Percentiles rank a stretch among this genome's conserved stretches.
Conservation (phyloP, 139 green algal species). For the Diplosphaera chodatii region DNA sequence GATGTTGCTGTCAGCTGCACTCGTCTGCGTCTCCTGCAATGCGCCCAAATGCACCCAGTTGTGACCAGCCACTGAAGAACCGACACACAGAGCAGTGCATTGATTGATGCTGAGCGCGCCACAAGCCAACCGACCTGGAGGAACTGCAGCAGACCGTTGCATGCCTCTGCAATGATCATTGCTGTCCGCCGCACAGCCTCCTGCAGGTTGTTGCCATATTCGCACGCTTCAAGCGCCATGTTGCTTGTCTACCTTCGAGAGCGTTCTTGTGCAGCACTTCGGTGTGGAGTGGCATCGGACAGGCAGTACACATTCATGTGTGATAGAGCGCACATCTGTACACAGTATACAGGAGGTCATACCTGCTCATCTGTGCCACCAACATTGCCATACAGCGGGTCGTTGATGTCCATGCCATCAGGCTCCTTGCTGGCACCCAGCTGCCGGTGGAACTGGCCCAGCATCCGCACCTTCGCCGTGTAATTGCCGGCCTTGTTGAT, state of each 20-base stretch:
- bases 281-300: too few species aligned
- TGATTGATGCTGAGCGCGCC: too few species aligned
- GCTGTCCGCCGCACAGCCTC: conserved; percentile 18
- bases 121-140: too few species aligned
- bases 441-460: conserved; percentile 58
- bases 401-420: conserved; percentile 65
- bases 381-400: conserved; percentile 78
- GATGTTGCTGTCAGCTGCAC: not conserved
- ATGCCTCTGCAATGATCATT: conserved; percentile 16
- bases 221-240: too few species aligned
- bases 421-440: conserved; percentile 2
- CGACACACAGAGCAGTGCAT: too few species aligned
- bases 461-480: conserved; percentile 49
- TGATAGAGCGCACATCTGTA: too few species aligned
- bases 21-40: not conserved
- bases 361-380: conserved; percentile 55
- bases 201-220: too few species aligned
- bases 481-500: conserved; percentile 50
- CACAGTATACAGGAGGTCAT: too few species aligned
- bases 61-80: too few species aligned
- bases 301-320: too few species aligned
- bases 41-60: not conserved
- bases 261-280: too few species aligned
- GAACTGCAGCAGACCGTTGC: conserved; percentile 34
- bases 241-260: too few species aligned